Evolutionary conservation across 257 asterid genomes (phyloP), one percentile per base, ranked within the genome.

Genomic region (Solanum boliviense): DNA sequence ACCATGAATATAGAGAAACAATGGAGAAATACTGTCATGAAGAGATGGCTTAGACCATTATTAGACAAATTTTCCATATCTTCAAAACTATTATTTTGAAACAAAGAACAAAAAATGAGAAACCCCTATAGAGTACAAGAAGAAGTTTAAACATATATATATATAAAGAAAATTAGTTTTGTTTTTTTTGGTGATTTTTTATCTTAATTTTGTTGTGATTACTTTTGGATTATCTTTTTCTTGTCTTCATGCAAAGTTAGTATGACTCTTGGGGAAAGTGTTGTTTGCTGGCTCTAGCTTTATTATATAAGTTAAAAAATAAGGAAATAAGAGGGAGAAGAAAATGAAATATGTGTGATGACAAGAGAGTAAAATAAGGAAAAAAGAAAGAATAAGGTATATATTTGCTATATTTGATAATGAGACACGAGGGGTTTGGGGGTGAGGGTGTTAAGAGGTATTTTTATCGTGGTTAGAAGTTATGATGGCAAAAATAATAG

Each of bases 1-100:
- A 96, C 99, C 98, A 95, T 96, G 93, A 94, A 91, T 60, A 91
- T 89, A 87, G 98, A 90, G 91, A 94, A 95, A 92, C 95, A 91
- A 90, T 91, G 89, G 86, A 96, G 98, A 87, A 96, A 96, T 89
- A 93, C 95, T 87, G 98, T 94, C 93, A 92, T 92, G 95, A 96
- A 94, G 35, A 96, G 96, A 94, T 95, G 99, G 92, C 98, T 89
- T 90, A 96, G 92, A 86, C 95, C 96, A 44, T 58, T 44, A 44
- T 41, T 44, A 31, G 88, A 82, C 92, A 90, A 90, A 9, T 68
- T 73, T 86, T 90, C 95, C 83, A 85, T 85, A 15, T 9, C 83
- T 75, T 36, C 21, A 23, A 75, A 75, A 36, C 12, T 36, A 35
- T 8, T 21, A 35, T 8, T 1, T 34, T 21, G 25, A 34, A 36